Evolutionary conservation across 768 basidiomycete genomes (phyloP), one percentile per base, ranked within the genome.

Genomic region (Psilocybe sp.): DNA sequence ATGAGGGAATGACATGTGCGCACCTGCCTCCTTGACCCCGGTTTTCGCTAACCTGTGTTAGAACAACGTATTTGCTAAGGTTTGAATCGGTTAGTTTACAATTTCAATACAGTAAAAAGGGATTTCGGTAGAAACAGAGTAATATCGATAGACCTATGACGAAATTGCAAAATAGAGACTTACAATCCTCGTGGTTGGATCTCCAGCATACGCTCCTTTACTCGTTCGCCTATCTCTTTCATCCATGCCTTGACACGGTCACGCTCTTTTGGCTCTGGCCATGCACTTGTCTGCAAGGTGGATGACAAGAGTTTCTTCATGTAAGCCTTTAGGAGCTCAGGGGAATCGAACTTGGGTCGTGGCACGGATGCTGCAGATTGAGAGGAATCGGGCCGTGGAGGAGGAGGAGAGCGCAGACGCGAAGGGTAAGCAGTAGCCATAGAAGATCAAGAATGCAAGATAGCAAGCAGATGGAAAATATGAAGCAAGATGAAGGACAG

Each of bases 31-130:
- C 91, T 66, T 93, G 90, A 3, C 88, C 87, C 51, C 81, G 73
- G 58, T 92, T 92, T 73, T 91, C 89, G 63, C 81, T 87, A 53
- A 91, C 83, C 62, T 91, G 90, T 20, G 89, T 90, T 41, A 91
- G 72, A 38, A 93, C 90, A 50, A 92, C 82, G 62, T 90, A 93
- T 74, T 93, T 93, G 63, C 91, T 92, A 28, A 28, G 23, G n/a
- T n/a, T 28, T 28, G 23, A 28, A 28, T 28, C 23, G 23, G 23
- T 28, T 28, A 28, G 23, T 28, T 28, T 28, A 28, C 3, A 7
- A 4, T 28, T 28, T 28, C 23, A 28, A 28, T 28, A 28, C 3
- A 28, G 4, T 7, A 28, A 3, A 28, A 28, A 28, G 23, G 7
- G 23, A 28, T 28, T 40, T 45, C 47, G 49, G 15, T 15, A 14